Evolutionary conservation across 2,329 filamentous ascomycete genomes (phyloP).

Genomic region (Macrophomina pseudophaseolina): DNA sequence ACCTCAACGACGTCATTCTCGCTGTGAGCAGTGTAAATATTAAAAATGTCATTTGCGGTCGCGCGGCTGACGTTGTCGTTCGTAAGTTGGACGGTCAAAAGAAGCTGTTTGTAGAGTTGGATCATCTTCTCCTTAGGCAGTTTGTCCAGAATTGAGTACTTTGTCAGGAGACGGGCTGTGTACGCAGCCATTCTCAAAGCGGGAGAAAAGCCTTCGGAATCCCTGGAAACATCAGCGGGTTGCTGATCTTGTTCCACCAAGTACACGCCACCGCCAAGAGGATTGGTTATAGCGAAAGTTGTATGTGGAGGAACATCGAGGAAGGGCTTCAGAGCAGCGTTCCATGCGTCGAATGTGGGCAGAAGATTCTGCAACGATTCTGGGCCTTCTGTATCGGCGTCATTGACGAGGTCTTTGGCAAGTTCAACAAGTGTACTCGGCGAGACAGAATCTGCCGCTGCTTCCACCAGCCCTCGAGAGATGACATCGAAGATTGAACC

Average conservation of each 20-base stretch:
- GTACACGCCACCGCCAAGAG: slow-evolving; percentile 72
- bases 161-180: slow-evolving; percentile 62
- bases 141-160: slow-evolving; percentile 41
- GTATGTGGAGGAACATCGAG: slow-evolving; percentile 60
- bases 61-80: slow-evolving; percentile 65
- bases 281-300: slow-evolving; percentile 75
- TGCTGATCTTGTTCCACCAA: slow-evolving; percentile 54
- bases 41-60: slow-evolving; percentile 60
- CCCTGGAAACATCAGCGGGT: slow-evolving; percentile 54
- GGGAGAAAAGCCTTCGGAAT: slow-evolving; percentile 72
- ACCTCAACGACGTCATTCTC: slow-evolving; percentile 60
- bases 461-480: slow-evolving; percentile 55
- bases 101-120: slow-evolving; percentile 56
- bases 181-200: slow-evolving; percentile 79
- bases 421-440: slow-evolving; percentile 63
- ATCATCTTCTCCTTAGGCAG: slow-evolving; percentile 42
- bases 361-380: slow-evolving; percentile 55
- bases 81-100: slow-evolving; percentile 61
- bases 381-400: slow-evolving; percentile 10
- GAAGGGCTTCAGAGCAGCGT: slow-evolving; percentile 63
- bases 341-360: slow-evolving; percentile 70
- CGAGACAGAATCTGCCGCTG: slow-evolving; percentile 50
- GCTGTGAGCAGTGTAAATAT: slow-evolving; percentile 52
- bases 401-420: slow-evolving; percentile 54
- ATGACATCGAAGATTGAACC: slow-evolving; percentile 59